phyloP scores from a whole-genome alignment of 345 rosid species.

The Raphanus sativus region DNA sequence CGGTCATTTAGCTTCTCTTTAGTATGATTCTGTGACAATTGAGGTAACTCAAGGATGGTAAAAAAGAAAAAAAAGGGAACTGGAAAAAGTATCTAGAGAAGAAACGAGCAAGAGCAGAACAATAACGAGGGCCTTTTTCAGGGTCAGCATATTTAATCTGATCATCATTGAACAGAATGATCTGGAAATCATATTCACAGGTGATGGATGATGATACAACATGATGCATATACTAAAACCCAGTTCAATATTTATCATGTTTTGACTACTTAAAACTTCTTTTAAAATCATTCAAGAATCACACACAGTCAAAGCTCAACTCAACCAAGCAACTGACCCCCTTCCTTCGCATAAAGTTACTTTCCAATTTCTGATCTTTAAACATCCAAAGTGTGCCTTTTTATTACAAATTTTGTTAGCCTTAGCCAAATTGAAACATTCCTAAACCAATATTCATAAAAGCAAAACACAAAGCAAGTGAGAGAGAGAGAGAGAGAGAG shows the following conservation, averaged over 20 bases:
- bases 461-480: background rate
- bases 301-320: background rate
- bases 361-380: background rate
- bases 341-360: background rate
- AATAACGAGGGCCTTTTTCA: too few species aligned
- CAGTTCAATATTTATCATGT: background rate
- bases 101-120: background rate
- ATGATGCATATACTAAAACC: background rate
- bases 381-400: slow-evolving; percentile 1
- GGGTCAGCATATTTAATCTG: too few species aligned
- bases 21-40: slow-evolving; percentile 53
- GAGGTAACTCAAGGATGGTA: too few species aligned
- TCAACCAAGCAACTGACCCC: background rate
- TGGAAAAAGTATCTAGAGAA: background rate
- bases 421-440: background rate
- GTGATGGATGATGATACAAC: background rate
- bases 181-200: background rate
- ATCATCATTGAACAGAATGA: background rate
- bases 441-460: background rate
- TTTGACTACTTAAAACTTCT: background rate
- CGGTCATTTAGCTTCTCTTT: slow-evolving; percentile 57
- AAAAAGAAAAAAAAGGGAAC: background rate
- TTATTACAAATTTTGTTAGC: background rate
- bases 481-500: slow-evolving; percentile 8
- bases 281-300: background rate